Evolutionary conservation across 441 rosid species (phyloP).

Genomic region (Brassica balearica): DNA sequence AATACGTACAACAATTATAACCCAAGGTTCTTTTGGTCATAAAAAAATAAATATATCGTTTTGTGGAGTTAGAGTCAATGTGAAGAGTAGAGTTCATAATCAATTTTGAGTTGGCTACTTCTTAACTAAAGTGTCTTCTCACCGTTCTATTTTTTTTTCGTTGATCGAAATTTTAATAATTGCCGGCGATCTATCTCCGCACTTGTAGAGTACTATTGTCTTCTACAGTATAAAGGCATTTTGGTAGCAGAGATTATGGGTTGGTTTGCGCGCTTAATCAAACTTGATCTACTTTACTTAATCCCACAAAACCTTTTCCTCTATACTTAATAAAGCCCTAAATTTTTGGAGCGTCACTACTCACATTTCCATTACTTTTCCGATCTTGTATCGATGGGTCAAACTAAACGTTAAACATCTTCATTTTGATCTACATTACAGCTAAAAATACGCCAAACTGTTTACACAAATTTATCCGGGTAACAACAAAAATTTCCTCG

Average conservation of each 20-base stretch:
- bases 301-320: neutral
- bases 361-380: conserved; percentile 2
- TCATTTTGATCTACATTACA: neutral
- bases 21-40: neutral
- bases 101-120: conserved; percentile 5
- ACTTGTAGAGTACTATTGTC: neutral
- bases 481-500: neutral
- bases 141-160: neutral
- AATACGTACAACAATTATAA: neutral
- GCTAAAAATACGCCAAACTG: neutral
- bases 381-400: neutral
- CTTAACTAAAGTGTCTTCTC: neutral
- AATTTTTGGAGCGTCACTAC: neutral
- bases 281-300: neutral
- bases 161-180: neutral
- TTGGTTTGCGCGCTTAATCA: neutral
- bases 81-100: neutral
- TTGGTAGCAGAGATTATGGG: conserved; percentile 1
- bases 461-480: conserved; percentile 1
- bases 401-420: conserved; percentile 11
- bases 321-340: neutral
- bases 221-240: neutral
- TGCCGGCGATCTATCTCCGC: neutral
- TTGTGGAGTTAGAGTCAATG: neutral
- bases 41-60: neutral